Evolutionary conservation across 106 monocot species (phyloP).

Genomic region (Gastrodia elata): DNA sequence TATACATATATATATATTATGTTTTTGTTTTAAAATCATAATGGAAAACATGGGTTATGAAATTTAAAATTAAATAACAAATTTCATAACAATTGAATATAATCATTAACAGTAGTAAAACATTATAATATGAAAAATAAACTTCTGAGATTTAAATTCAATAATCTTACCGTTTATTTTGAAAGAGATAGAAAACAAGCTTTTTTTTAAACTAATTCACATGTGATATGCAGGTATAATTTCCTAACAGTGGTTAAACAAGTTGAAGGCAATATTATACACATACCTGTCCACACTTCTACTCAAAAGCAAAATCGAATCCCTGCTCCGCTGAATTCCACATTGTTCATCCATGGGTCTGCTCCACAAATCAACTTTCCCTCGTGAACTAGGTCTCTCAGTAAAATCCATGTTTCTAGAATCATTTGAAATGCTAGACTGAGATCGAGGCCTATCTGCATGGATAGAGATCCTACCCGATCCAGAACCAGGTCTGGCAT

Average conservation of each 20-base stretch:
- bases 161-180: too few relatives aligned
- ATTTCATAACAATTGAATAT: too few relatives aligned
- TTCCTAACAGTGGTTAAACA: neutral
- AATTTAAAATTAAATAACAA: too few relatives aligned
- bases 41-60: too few relatives aligned
- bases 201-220: too few relatives aligned
- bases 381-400: constrained; percentile 72
- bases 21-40: too few relatives aligned
- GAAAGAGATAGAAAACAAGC: too few relatives aligned
- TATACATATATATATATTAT: too few relatives aligned
- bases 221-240: too few relatives aligned
- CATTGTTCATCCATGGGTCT: constrained; percentile 46
- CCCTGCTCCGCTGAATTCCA: constrained; percentile 42
- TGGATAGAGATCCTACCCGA: constrained; percentile 29
- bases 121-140: too few relatives aligned
- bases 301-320: constrained; percentile 38
- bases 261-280: neutral
- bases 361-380: constrained; percentile 38
- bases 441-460: constrained; percentile 44
- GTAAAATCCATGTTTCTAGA: constrained; percentile 26
- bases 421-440: constrained; percentile 49
- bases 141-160: too few relatives aligned
- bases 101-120: too few relatives aligned
- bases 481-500: constrained; percentile 51
- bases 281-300: constrained; percentile 54